These are phyloP conservation scores for Rugonectria rugulosa DNA, from an alignment of 2,329 filamentous ascomycete genomes.

Conservation along the genomic window DNA sequence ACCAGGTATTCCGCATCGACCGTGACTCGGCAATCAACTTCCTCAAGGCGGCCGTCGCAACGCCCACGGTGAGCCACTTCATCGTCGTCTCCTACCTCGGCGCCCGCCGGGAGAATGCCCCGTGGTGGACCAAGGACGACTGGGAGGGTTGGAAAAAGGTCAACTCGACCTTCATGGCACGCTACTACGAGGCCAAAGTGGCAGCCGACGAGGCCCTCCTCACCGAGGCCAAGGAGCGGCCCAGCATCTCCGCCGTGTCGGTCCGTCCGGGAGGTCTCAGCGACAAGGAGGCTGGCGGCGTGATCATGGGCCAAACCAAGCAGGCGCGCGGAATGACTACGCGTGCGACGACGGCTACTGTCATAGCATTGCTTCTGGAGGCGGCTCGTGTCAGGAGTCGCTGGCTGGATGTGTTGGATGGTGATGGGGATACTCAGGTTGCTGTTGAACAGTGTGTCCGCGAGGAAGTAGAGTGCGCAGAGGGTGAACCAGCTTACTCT, in stretches of 20 bases:
- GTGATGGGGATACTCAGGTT: constrained; percentile 49
- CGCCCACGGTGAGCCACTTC: constrained; percentile 58
- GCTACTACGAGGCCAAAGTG: constrained; percentile 63
- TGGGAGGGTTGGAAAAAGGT: constrained; percentile 50
- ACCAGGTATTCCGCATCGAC: constrained; percentile 36
- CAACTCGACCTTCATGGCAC: constrained; percentile 50
- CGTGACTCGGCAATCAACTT: constrained; percentile 38
- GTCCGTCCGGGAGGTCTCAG: constrained; percentile 58
- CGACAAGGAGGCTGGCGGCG: constrained; percentile 52
- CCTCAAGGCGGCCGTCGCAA: constrained; percentile 32
- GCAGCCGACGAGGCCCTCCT: constrained; percentile 62
- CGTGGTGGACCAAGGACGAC: constrained; percentile 59
- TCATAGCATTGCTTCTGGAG: constrained; percentile 57
- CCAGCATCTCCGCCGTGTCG: constrained; percentile 52
- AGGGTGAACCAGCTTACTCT: constrained; percentile 32
- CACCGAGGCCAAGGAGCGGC: constrained; percentile 47
- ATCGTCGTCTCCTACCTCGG: constrained; percentile 66
- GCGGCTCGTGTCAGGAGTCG: constrained; percentile 48
- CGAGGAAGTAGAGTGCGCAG: constrained; percentile 33
- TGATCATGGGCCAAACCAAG: constrained; percentile 52
- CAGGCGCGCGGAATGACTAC: constrained; percentile 50
- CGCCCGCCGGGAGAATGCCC: constrained; percentile 54
- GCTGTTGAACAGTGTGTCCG: constrained; percentile 34
- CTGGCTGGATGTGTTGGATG: constrained; percentile 61
- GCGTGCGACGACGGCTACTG: constrained; percentile 63